phyloP scores from a whole-genome alignment of 805 yeast genomes.

The Cyberlindnera mycetangii region DNA sequence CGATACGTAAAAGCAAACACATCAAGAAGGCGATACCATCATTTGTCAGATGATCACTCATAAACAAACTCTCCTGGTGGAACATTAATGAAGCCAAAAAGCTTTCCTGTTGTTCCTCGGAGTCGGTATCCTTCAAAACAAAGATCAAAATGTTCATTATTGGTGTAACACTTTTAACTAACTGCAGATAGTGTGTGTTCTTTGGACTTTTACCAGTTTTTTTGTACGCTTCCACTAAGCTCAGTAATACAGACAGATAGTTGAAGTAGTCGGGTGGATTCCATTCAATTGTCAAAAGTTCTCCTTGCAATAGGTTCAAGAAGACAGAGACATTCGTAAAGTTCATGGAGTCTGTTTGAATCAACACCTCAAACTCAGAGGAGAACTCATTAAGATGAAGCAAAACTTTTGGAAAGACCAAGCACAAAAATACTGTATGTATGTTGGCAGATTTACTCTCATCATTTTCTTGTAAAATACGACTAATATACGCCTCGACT shows the following conservation, averaged over 20 bases:
- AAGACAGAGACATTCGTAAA: conserved; percentile 23
- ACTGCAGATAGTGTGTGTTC: conserved; percentile 17
- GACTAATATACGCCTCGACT: conserved; percentile 21
- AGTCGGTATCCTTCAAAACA: conserved; percentile 20
- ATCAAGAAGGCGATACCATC: conserved; percentile 35
- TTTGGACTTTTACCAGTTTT: conserved; percentile 16
- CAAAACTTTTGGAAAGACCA: conserved; percentile 30
- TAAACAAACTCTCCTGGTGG: conserved; percentile 31
- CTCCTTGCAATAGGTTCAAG: conserved; percentile 19
- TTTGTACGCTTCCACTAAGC: conserved; percentile 23
- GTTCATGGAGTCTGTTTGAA: conserved; percentile 20
- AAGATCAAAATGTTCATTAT: conserved; percentile 19
- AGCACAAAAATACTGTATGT: conserved; percentile 19
- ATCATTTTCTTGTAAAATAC: conserved; percentile 16
- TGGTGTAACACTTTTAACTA: conserved; percentile 17
- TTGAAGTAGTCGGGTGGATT: conserved; percentile 27
- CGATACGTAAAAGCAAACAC: conserved; percentile 24
- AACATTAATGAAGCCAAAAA: conserved; percentile 30
- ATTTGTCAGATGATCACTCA: conserved; percentile 31
- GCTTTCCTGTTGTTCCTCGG: conserved; percentile 28
- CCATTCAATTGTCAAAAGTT: conserved; percentile 27
- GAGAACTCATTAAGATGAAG: conserved; percentile 30
- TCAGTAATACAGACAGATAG: conserved; percentile 24
- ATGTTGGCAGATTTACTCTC: conserved; percentile 15
- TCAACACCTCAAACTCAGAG: conserved; percentile 23